Conservation (phyloP, 83 land plant genomes). For the Picea engelmannii region DNA sequence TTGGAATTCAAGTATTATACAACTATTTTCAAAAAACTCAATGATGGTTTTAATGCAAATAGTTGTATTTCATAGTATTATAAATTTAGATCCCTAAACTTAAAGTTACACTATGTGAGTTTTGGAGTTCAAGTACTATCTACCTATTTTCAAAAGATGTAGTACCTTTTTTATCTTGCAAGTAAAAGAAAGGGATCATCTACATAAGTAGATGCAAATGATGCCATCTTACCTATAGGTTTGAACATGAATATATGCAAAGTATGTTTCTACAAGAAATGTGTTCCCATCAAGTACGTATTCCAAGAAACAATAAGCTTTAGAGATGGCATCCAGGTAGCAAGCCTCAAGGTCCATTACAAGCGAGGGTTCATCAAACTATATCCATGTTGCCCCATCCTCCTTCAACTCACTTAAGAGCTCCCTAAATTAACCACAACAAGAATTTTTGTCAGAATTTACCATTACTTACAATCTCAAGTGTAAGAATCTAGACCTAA, state of each 20-base stretch:
- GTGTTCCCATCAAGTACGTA: constrained; percentile 51
- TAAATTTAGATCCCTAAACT: background rate
- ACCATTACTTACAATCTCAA: too few relatives aligned
- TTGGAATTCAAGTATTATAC: too few relatives aligned
- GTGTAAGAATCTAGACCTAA: too few relatives aligned
- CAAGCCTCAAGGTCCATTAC: constrained; percentile 70
- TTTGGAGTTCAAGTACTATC: background rate
- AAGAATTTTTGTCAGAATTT: too few relatives aligned
- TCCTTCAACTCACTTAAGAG: too few relatives aligned
- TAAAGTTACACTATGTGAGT: background rate
- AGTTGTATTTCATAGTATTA: background rate
- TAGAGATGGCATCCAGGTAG: constrained; percentile 60
- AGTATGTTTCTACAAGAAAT: constrained; percentile 81
- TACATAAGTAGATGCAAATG: background rate
- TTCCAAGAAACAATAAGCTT: constrained; percentile 64
- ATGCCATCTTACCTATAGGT: constrained; percentile 20
- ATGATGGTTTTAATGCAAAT: constrained; percentile 36
- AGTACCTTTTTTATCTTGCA: background rate
- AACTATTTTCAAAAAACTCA: constrained; percentile 11
- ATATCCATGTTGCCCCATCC: too few relatives aligned
- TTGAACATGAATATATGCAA: constrained; percentile 77
- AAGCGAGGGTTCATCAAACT: constrained; percentile 29
- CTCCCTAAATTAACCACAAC: too few relatives aligned
- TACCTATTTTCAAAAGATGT: background rate
- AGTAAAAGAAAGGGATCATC: background rate